phyloP scores from a whole-genome alignment of 2,329 filamentous ascomycete genomes.

The Penicillium fuscoglaucum region DNA sequence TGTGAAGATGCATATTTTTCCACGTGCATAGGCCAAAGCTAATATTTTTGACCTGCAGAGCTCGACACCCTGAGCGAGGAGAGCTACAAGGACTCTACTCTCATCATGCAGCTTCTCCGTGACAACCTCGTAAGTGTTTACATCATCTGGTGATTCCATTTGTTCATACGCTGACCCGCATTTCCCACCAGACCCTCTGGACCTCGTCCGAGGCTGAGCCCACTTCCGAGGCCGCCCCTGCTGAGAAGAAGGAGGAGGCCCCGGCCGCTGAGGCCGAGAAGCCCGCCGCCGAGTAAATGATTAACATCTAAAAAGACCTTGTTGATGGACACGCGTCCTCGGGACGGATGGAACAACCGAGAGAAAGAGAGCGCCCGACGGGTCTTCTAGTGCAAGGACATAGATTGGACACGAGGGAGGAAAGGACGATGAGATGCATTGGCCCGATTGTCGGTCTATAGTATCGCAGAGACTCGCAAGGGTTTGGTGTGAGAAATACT shows the following conservation, averaged over 20 bases:
- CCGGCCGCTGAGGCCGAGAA: constrained; percentile 44
- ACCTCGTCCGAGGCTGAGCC: constrained; percentile 97
- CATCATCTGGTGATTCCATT: neutral
- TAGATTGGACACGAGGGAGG: constrained; percentile 15
- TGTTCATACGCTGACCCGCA: neutral
- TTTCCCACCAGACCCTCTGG: constrained; percentile 80
- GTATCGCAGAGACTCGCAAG: constrained; percentile 13
- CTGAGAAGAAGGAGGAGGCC: constrained; percentile 47
- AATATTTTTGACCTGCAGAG: constrained; percentile 56
- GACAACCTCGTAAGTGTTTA: constrained; percentile 77
- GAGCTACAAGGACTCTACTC: constrained; percentile 98
- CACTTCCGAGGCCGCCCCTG: constrained; percentile 53
- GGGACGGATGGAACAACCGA: constrained; percentile 23
- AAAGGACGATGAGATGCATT: constrained; percentile 10
- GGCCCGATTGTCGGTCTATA: constrained; percentile 8
- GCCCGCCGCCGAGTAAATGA: constrained; percentile 47
- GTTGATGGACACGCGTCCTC: constrained; percentile 37
- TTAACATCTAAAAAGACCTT: constrained; percentile 32
- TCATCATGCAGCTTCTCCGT: constrained; percentile 98
- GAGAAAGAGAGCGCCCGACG: constrained; percentile 17
- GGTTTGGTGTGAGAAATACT: constrained; percentile 9
- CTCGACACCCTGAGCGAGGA: constrained; percentile 96
- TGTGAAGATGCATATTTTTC: constrained; percentile 30
- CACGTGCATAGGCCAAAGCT: constrained; percentile 22
- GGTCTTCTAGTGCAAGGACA: constrained; percentile 16